Evolutionary conservation across 495 filamentous ascomycete genomes (phyloP).

Genomic region (Thozetella sp.): DNA sequence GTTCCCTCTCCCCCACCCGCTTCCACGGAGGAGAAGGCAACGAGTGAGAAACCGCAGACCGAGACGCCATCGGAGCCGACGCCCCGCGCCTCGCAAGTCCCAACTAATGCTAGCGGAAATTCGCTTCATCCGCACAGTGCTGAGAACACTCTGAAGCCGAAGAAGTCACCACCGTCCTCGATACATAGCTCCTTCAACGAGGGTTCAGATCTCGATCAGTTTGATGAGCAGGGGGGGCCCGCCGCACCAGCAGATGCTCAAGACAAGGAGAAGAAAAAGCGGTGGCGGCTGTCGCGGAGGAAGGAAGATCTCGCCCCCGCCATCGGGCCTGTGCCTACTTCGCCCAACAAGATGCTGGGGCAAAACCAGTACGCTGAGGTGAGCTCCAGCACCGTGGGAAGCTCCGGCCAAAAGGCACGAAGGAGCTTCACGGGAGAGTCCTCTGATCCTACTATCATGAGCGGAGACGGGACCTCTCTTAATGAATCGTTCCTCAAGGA

Average conservation of each 20-base stretch:
- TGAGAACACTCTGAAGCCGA: conserved; percentile 60
- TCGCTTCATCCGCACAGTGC: conserved; percentile 28
- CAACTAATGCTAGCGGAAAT: conserved; percentile 27
- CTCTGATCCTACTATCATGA: conserved; percentile 41
- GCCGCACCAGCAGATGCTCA: conserved; percentile 30
- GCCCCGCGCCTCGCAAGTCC: conserved; percentile 30
- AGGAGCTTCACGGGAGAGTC: conserved; percentile 60
- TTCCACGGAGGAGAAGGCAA: conserved; percentile 14
- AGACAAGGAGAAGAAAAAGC: conserved; percentile 66
- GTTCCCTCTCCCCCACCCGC: conserved; percentile 24
- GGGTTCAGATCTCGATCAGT: conserved; percentile 72
- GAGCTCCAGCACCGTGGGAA: conserved; percentile 71
- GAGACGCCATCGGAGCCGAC: conserved; percentile 33
- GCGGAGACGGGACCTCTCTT: conserved; percentile 34
- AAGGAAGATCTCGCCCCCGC: conserved; percentile 44
- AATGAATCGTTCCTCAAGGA: conserved; percentile 45
- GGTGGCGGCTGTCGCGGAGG: conserved; percentile 76
- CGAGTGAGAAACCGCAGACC: conserved; percentile 11
- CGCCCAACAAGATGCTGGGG: conserved; percentile 52
- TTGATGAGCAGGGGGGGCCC: conserved; percentile 51
- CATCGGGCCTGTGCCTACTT: conserved; percentile 35
- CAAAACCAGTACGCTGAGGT: conserved; percentile 66
- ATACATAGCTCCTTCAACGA: conserved; percentile 77
- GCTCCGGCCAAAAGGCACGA: conserved; percentile 45
- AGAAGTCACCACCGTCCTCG: conserved; percentile 68